Base-by-base conservation (phyloP, 257 asterid genomes). In the Forsythia viridissima region DNA sequence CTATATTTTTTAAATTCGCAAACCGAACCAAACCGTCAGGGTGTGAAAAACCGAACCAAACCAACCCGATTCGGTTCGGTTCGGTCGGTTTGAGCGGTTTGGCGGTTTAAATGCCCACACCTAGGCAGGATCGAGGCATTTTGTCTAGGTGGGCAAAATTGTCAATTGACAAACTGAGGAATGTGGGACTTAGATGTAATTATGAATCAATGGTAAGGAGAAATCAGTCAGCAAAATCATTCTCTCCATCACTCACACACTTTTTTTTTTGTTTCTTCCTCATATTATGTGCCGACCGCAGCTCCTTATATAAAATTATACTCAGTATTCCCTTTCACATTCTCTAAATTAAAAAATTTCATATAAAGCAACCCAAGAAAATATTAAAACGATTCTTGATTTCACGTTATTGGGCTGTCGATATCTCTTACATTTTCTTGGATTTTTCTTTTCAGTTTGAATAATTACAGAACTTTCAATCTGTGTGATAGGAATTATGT, bases 271-370 rank as follows among this genome's bases (percentile, higher is more conserved):
- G 69, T 61, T 59, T 78, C 71, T 75, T 73, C 74, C 63, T 74
- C 63, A 38, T 6, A 77, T 34, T 40, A 48, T 63, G 40, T 24
- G 70, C 70, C 70, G 59, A 51, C 59, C 74, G 61, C 46, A 41
- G 82, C 71, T 39, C n/a, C 57, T 46, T 11, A 38, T 39, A 55
- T 68, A 70, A 74, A 75, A 78, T 48, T 68, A 61, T 68, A 61
- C 74, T 78, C 71, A 51, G 70, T 72, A 75, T 80, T 70, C 80
- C 75, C 79, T 76, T 3, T 71, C 80, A 79, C 84, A 84, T 82
- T 88, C 82, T 68, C 68, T 61, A 72, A 44, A 46, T 42, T 76
- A 70, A 51, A 55, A 70, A 37, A 75, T 76, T 78, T 65, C 42
- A 6, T 75, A 6, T 36, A 67, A 21, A 63, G 66, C 18, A 67